Percentiles rank a stretch among this genome's conserved stretches.
Evolutionary conservation across 2,329 filamentous ascomycete species (phyloP).

Genomic region (Botrytis fragariae): DNA sequence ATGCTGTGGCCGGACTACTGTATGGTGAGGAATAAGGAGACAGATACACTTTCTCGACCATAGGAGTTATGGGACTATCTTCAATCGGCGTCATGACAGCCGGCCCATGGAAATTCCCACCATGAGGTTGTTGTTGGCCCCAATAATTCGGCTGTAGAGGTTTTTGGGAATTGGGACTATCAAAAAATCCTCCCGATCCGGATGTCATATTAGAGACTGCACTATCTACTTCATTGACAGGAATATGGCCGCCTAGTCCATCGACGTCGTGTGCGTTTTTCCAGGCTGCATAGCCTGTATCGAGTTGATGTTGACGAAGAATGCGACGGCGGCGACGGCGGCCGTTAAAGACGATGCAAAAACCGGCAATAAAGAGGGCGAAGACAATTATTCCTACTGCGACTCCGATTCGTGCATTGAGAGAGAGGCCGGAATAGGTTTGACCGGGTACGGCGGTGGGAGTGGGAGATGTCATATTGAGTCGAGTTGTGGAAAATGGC

Average conservation of each 20-base stretch:
- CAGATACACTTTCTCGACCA: conserved; percentile 46
- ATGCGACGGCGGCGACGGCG: conserved; percentile 54
- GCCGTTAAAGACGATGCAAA: conserved; percentile 55
- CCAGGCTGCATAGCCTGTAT: conserved; percentile 33
- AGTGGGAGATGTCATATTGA: conserved; percentile 52
- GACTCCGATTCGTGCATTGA: conserved; percentile 59
- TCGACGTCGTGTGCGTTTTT: conserved; percentile 22
- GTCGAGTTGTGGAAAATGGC: conserved; percentile 48
- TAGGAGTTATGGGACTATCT: conserved; percentile 40
- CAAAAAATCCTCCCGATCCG: conserved; percentile 41
- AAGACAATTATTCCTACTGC: conserved; percentile 51
- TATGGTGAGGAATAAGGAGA: conserved; percentile 60
- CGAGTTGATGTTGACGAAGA: conserved; percentile 43
- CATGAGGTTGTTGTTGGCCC: conserved; percentile 40
- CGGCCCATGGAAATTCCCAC: conserved; percentile 37
- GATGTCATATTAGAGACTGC: conserved; percentile 35
- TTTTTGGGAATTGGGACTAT: conserved; percentile 54
- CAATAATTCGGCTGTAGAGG: conserved; percentile 48
- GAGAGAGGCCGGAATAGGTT: conserved; percentile 42
- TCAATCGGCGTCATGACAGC: conserved; percentile 12
- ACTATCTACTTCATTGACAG: conserved; percentile 3
- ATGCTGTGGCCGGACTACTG: conserved; percentile 50
- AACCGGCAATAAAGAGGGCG: conserved; percentile 49
- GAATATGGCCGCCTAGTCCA: conserved; percentile 17
- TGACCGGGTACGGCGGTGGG: conserved; percentile 37